A percentile compares a stretch with the other conserved stretches of the same genome.
phyloP scores from a whole-genome alignment of 768 basidiomycete species.

The Mycena leptocephala region DNA sequence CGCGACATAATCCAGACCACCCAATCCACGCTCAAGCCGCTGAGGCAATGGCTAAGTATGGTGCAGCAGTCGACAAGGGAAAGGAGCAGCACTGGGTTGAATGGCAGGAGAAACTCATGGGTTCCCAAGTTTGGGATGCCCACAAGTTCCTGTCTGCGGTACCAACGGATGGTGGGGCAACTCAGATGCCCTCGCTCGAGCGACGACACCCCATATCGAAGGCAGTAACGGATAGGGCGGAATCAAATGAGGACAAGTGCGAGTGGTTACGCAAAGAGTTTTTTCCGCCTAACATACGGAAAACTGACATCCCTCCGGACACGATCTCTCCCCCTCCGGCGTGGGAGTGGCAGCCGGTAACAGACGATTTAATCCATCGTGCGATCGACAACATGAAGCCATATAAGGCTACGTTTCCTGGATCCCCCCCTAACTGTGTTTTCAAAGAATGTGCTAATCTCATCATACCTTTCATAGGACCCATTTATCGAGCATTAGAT shows the following conservation, averaged over 20 bases:
- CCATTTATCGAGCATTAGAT: constrained; percentile 48
- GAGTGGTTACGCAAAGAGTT: too few species aligned
- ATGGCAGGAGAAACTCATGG: constrained; percentile 43
- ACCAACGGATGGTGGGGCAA: constrained; percentile 42
- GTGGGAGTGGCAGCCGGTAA: constrained; percentile 37
- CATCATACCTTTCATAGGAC: constrained; percentile 42
- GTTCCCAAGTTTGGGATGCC: constrained; percentile 40
- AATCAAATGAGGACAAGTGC: constrained; percentile 46
- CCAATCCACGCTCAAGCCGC: too few species aligned
- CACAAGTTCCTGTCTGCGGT: constrained; percentile 40
- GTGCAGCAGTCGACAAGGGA: constrained; percentile 30
- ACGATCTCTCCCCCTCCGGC: constrained; percentile 46
- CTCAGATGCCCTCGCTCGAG: constrained; percentile 44
- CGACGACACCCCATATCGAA: neutral
- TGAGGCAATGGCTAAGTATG: too few species aligned
- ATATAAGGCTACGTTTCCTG: constrained; percentile 61
- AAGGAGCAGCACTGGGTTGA: constrained; percentile 46
- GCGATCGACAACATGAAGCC: constrained; percentile 47
- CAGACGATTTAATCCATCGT: constrained; percentile 42
- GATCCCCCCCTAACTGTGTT: too few species aligned
- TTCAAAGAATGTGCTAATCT: constrained; percentile 38
- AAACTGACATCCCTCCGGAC: constrained; percentile 4
- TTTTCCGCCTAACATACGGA: constrained; percentile 42
- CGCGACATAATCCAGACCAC: constrained; percentile 36
- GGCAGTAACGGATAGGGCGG: neutral